Evolutionary conservation across 805 yeast species (phyloP).

Genomic region (Wickerhamomyces alni): DNA sequence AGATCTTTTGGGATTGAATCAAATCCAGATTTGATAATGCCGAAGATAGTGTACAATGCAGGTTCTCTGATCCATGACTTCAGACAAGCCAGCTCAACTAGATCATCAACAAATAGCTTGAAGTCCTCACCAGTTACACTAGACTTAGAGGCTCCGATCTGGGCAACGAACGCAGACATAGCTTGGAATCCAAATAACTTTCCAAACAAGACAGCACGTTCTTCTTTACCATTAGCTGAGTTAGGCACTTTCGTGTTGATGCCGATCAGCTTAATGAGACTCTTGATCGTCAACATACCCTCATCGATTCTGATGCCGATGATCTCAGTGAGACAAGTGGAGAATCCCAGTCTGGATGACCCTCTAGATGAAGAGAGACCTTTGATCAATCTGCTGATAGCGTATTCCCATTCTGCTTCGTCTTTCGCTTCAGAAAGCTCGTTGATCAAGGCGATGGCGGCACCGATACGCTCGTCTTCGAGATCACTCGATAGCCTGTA

Average conservation of each 20-base stretch:
- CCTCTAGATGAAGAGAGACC: slow-evolving; percentile 82
- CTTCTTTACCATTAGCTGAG: slow-evolving; percentile 70
- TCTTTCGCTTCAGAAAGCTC: slow-evolving; percentile 44
- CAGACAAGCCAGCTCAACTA: slow-evolving; percentile 50
- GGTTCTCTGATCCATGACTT: slow-evolving; percentile 90
- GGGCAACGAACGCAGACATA: slow-evolving; percentile 39
- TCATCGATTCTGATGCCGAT: slow-evolving; percentile 30
- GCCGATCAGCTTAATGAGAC: slow-evolving; percentile 31
- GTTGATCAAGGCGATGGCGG: slow-evolving; percentile 61
- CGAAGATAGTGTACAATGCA: slow-evolving; percentile 62
- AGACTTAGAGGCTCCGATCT: slow-evolving; percentile 1
- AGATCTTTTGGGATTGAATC: slow-evolving; percentile 17
- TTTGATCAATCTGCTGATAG: slow-evolving; percentile 67
- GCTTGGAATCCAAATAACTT: slow-evolving; percentile 79
- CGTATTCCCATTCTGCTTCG: slow-evolving; percentile 71
- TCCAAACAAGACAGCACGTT: slow-evolving; percentile 76
- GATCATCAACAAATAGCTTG: slow-evolving; percentile 34
- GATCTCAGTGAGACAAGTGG: slow-evolving; percentile 79
- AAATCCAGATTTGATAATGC: slow-evolving; percentile 33
- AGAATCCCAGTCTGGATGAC: slow-evolving; percentile 81
- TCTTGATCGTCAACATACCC: slow-evolving; percentile 29
- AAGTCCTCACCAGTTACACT: slow-evolving; percentile 24
- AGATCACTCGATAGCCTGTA: slow-evolving; percentile 73
- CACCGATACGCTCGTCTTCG: slow-evolving; percentile 61
- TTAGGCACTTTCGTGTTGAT: slow-evolving; percentile 32